Conservation (phyloP, 352 stramenopile species). For the Blastocystis sp. region DNA sequence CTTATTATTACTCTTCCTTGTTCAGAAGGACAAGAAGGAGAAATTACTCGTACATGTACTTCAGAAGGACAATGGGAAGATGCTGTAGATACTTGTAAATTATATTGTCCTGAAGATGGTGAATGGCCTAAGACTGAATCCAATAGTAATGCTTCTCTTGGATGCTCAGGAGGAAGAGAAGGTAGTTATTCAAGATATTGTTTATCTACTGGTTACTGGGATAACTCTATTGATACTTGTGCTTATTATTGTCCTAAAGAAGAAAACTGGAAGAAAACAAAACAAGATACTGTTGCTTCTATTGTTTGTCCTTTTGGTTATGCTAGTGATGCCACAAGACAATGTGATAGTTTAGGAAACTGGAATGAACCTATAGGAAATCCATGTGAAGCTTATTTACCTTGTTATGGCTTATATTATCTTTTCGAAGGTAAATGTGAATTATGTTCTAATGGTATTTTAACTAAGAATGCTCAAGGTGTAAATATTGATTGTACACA, state of each 20-base stretch:
- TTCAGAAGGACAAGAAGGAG: constrained; percentile 4
- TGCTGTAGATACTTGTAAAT: constrained; percentile 1
- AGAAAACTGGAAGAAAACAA: constrained; percentile 14
- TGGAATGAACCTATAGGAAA: no score
- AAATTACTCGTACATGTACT: not conserved
- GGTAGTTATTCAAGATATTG: constrained; percentile 7
- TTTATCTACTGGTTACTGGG: constrained; percentile 7
- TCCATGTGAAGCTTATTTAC: no score
- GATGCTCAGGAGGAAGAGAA: constrained; percentile 7
- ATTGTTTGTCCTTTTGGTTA: constrained; percentile 24
- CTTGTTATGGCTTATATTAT: no score
- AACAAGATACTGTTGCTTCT: not conserved
- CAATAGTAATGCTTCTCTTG: not conserved
- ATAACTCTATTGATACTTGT: not conserved
- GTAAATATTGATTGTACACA: no score
- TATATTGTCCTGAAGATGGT: constrained; percentile 12
- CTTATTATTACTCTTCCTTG: constrained; percentile 23
- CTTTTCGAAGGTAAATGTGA: no score
- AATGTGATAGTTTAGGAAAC: no score
- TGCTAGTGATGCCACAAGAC: no score
- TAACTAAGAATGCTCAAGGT: no score
- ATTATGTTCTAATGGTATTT: no score
- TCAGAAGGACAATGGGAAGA: constrained; percentile 1
- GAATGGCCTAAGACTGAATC: constrained; percentile 24
- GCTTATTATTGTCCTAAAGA: constrained; percentile 5